Conservation (phyloP, 2,329 filamentous ascomycete genomes). For the Calycina marina region DNA sequence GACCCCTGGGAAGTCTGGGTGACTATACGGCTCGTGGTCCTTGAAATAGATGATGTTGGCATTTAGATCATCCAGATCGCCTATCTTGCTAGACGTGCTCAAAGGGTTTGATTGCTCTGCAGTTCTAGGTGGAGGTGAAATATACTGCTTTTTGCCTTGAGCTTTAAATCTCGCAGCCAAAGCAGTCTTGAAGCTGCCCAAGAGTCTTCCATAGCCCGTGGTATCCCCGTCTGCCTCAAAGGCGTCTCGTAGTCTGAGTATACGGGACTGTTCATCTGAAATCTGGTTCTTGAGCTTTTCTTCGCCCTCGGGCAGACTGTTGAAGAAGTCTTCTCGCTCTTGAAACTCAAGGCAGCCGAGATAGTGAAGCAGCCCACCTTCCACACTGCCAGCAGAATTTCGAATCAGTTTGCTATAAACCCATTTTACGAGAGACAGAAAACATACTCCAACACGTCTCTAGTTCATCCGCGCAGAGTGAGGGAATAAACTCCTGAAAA, state of each 20-base stretch:
- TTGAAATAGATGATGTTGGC: neutral
- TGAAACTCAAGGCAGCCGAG: neutral
- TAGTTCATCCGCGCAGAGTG: too few species aligned
- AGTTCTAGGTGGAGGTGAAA: neutral
- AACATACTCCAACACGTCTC: too few species aligned
- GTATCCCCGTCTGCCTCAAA: neutral
- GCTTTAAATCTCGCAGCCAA: too few species aligned
- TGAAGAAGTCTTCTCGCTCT: neutral
- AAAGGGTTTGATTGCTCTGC: neutral
- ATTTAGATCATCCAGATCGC: neutral
- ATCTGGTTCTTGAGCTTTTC: neutral
- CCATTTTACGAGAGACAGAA: too few species aligned
- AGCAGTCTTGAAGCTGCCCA: neutral
- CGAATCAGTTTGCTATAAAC: too few species aligned
- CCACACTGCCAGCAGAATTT: too few species aligned
- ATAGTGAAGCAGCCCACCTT: neutral
- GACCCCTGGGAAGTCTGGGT: neutral
- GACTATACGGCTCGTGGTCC: neutral
- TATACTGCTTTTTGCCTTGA: neutral
- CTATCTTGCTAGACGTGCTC: neutral
- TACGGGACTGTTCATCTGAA: neutral
- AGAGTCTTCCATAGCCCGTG: neutral
- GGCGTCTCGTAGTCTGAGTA: neutral
- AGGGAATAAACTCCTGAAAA: too few species aligned
- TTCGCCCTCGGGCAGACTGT: neutral